Evolutionary conservation across 495 filamentous ascomycete genomes (phyloP).

Genomic region (Neurospora sublineolata): DNA sequence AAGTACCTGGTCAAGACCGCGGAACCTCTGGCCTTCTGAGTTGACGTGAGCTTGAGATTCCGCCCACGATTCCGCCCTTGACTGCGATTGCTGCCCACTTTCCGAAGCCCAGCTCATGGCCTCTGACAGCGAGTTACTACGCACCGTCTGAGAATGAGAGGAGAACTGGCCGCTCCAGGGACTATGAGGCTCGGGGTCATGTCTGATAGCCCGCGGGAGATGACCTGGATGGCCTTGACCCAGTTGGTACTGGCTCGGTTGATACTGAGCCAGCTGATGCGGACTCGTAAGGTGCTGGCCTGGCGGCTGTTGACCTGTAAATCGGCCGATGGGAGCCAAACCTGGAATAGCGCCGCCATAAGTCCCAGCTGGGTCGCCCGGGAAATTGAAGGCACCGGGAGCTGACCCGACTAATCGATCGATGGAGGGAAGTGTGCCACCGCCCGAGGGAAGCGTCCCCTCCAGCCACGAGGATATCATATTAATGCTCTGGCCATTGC

Average conservation of each 20-base stretch:
- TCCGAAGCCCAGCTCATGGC: conserved; percentile 29
- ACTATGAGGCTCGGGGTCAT: conserved; percentile 28
- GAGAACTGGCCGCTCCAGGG: conserved; percentile 30
- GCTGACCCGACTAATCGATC: background rate
- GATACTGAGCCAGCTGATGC: background rate
- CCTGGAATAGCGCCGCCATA: background rate
- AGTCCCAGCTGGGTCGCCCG: background rate
- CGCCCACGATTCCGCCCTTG: conserved; percentile 31
- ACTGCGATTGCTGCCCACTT: conserved; percentile 18
- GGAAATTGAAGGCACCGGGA: background rate
- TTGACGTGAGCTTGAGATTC: conserved; percentile 10
- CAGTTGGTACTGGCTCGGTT: background rate
- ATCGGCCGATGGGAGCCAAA: background rate
- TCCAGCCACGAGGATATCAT: conserved; percentile 37
- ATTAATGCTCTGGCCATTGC: conserved; percentile 37
- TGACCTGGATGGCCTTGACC: background rate
- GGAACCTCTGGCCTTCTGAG: conserved; percentile 14
- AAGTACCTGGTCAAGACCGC: conserved; percentile 27
- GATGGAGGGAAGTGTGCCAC: conserved; percentile 3
- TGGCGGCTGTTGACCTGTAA: background rate
- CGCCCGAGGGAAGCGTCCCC: conserved; percentile 11
- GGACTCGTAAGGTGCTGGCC: conserved; percentile 3
- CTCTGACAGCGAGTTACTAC: conserved; percentile 29
- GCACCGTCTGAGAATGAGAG: conserved; percentile 25
- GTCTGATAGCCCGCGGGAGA: conserved; percentile 9